A percentile compares a stretch with the other conserved stretches of the same genome.
These are phyloP conservation scores for Nicotiana attenuata DNA, from an alignment of 257 asterid genomes.

Conservation along the genomic window DNA sequence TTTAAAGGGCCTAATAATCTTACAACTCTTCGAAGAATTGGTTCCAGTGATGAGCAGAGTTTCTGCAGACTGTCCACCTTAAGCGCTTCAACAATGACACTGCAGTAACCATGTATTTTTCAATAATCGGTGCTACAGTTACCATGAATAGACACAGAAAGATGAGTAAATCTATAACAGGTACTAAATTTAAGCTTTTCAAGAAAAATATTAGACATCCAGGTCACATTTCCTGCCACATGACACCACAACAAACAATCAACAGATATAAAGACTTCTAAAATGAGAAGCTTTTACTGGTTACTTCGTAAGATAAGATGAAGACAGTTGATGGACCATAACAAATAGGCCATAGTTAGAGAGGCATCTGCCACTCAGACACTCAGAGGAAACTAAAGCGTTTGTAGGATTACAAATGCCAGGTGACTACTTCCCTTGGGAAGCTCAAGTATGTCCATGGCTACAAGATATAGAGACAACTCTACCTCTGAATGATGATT, in stretches of 20 bases:
- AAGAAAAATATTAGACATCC: neutral
- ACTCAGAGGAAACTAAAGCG: neutral
- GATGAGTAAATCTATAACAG: neutral
- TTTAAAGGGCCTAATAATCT: constrained; percentile 28
- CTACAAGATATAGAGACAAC: neutral
- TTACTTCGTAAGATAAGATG: neutral
- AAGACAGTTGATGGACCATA: neutral
- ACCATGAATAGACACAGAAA: neutral
- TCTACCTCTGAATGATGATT: neutral
- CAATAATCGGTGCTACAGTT: neutral
- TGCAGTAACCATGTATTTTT: constrained; percentile 45
- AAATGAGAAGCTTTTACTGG: neutral
- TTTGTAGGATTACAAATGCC: neutral
- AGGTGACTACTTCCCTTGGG: neutral
- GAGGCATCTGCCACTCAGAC: neutral
- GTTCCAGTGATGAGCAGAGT: constrained; percentile 93
- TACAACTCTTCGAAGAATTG: constrained; percentile 96
- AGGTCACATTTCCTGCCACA: neutral
- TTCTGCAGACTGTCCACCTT: constrained; percentile 93
- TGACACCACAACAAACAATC: neutral
- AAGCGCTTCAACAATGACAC: constrained; percentile 93
- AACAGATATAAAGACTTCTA: neutral
- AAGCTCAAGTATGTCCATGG: neutral
- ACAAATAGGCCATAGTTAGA: neutral
- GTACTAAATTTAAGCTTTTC: neutral